Percentiles rank a stretch among this genome's conserved stretches.
Conservation (phyloP, 169 alveolate genomes). For the Plasmodium gonderi region DNA sequence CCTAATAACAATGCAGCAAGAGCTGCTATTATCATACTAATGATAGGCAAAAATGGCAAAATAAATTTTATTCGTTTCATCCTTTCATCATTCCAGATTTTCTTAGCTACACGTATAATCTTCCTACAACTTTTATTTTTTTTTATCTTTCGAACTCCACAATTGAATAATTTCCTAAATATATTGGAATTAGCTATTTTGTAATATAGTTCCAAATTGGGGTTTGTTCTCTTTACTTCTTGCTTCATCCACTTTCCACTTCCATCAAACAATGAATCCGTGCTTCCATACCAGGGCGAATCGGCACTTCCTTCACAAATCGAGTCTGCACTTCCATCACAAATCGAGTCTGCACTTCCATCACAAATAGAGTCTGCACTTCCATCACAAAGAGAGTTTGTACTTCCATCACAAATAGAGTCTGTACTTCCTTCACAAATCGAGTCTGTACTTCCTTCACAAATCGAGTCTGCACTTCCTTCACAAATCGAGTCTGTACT, state of each 20-base stretch:
- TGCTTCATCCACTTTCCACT: too few species aligned
- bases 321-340: background rate
- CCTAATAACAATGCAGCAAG: background rate
- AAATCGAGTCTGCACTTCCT: background rate
- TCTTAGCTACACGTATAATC: background rate
- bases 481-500: background rate
- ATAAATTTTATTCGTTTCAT: constrained; percentile 6
- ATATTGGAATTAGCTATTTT: background rate
- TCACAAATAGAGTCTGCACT: background rate
- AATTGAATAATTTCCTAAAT: background rate
- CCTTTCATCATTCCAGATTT: background rate
- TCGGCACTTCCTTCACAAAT: too few species aligned
- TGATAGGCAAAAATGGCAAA: background rate
- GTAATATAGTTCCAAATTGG: background rate
- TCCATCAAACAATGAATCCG: background rate
- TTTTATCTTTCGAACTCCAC: background rate
- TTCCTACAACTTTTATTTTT: background rate
- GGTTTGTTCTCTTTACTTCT: background rate
- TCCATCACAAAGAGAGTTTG: background rate
- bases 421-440: background rate
- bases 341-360: background rate
- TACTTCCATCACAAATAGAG: background rate
- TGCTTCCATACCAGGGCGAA: background rate
- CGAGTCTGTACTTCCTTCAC: background rate
- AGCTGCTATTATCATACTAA: background rate